Conservation (phyloP, 2,329 filamentous ascomycete species). For the Aspergillus felis region DNA sequence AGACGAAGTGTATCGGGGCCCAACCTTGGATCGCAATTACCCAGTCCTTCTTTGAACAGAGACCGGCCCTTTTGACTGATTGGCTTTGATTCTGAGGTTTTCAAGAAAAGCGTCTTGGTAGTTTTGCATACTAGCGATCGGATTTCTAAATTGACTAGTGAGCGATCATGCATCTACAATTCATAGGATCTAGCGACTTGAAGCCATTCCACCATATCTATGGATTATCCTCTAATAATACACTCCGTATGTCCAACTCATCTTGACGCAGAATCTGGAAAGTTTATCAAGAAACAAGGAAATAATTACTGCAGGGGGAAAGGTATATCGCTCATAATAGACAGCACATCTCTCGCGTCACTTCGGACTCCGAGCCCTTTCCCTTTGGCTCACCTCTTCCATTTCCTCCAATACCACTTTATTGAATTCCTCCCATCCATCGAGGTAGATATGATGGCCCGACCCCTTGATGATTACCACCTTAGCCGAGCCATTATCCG, state of each 20-base stretch:
- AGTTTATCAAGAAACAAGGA: not conserved
- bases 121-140: not conserved
- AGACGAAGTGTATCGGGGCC: slow-evolving; percentile 22
- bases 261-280: not conserved
- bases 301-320: not conserved
- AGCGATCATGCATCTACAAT: not conserved
- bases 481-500: slow-evolving; percentile 76
- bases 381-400: slow-evolving; percentile 51
- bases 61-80: not conserved
- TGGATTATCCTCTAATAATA: not conserved
- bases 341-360: slow-evolving; percentile 1
- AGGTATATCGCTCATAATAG: not conserved
- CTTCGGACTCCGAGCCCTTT: slow-evolving; percentile 13
- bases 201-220: not conserved
- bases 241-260: not conserved
- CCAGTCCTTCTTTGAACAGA: not conserved
- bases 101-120: not conserved
- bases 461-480: slow-evolving; percentile 72
- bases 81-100: not conserved
- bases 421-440: slow-evolving; percentile 69
- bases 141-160: not conserved
- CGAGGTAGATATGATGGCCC: slow-evolving; percentile 69
- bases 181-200: not conserved
- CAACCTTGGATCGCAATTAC: slow-evolving; percentile 9
- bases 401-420: slow-evolving; percentile 62